Evolutionary conservation across 2,329 filamentous ascomycete genomes (phyloP), one percentile per base, ranked within the genome.

Genomic region (Endothia cerciana): DNA sequence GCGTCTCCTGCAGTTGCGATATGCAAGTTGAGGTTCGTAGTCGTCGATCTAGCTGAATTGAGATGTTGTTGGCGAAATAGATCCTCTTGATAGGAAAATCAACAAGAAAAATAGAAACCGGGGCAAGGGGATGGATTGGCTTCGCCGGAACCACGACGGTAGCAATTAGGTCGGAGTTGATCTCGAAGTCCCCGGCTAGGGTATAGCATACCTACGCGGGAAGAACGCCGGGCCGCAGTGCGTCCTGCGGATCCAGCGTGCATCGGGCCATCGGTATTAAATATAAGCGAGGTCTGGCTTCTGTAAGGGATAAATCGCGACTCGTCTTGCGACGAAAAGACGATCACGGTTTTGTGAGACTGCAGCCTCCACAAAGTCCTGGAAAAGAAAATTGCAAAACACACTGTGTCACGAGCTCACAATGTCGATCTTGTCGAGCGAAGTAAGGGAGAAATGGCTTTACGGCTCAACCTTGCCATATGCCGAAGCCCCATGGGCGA

Each of bases 401-500:
- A 36, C n/a, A 8, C 22, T 28, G 28, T 19, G 11, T 11, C 13
- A 7, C 4, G 4, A n/a, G n/a, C 19, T 57, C n/a, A 56, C n/a
- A 40, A 68, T 68, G 66, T 61, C 66, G 4, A 15, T 62, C 17
- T 17, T 68, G 1, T 66, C 66, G 4, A 47, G 38, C 1, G 47
- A 64, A 4, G 51, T 61, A 2, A 65, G 57, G 28, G 36, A 7
- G 11, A 64, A 66, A 15, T 68, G 66, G 66, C 49, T 68, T 10
- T 66, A 64, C 28, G 66, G 66, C n/a, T 68, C 66, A 25, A 60
- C 33, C 0, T 36, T 68, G 17, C 66, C 66, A 2, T 68, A 58
- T 47, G 66, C 66, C 25, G 66, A 68, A 47, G 60, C 66, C 1
- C 49, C 66, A 25, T 68, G 66, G 66, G 66, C 66, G 13, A 55